A percentile compares a stretch with the other conserved stretches of the same genome.
These are phyloP conservation scores for Dendrobium officinale DNA, from an alignment of 106 monocot species.

Conservation along the genomic window DNA sequence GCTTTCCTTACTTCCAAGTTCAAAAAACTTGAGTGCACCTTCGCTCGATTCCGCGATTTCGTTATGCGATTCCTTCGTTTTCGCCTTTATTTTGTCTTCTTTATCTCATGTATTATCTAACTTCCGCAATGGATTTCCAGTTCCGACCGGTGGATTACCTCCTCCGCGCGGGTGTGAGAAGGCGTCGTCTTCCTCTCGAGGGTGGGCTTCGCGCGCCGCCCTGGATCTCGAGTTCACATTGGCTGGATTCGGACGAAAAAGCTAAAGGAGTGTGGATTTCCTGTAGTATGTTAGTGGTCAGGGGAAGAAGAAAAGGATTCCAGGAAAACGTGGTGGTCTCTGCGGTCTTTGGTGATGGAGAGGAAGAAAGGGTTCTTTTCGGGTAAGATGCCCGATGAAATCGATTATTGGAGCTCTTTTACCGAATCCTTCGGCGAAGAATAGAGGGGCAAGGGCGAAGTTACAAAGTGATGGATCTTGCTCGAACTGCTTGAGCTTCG, in stretches of 20 bases:
- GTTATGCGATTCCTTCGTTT: constrained; percentile 1
- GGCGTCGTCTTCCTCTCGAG: constrained; percentile 34
- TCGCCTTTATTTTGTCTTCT: neutral
- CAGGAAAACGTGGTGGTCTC: constrained; percentile 1
- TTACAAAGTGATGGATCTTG: constrained; percentile 28
- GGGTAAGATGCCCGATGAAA: constrained; percentile 12
- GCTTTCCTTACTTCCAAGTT: neutral
- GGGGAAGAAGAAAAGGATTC: neutral
- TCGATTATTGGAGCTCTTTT: constrained; percentile 16
- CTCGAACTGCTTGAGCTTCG: constrained; percentile 34
- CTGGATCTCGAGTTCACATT: constrained; percentile 36
- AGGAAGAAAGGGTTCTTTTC: constrained; percentile 12
- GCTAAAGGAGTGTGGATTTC: neutral
- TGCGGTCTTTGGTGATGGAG: constrained; percentile 1
- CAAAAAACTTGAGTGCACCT: neutral
- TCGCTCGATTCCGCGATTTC: neutral
- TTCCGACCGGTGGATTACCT: constrained; percentile 37
- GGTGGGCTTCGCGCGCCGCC: constrained; percentile 21
- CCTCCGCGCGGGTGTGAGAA: constrained; percentile 23
- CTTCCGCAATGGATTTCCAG: constrained; percentile 20
- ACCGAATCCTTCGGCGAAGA: constrained; percentile 19
- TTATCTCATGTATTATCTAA: neutral
- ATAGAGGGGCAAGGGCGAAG: constrained; percentile 4
- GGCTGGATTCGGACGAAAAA: constrained; percentile 7
- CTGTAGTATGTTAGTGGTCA: neutral